Evolutionary conservation across 2,329 filamentous ascomycete genomes (phyloP), one percentile per base, ranked within the genome.

Genomic region (Sclerotinia borealis): DNA sequence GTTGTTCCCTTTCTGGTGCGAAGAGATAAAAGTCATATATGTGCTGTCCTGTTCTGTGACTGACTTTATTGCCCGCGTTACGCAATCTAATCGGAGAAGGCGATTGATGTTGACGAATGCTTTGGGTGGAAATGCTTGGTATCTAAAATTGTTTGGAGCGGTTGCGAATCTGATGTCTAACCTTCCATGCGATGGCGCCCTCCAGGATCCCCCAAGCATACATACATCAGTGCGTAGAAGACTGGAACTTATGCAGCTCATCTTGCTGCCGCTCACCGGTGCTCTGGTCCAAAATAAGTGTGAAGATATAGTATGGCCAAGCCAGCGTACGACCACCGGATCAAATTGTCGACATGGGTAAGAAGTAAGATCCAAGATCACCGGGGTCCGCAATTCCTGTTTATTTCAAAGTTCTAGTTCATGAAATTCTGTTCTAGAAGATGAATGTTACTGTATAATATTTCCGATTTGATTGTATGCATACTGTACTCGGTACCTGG

Each of bases 181-280:
- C 70, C 56, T 63, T 63, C 67, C 59, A 67, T 64, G 63, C 60
- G 58, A 64, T 63, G 64, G 34, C 43, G 55, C n/a, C 34, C 47
- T 64, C 64, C 61, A 68, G 66, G 65, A 66, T 67, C 64, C 41
- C 41, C 45, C 51, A 66, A 64, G 60, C 61, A 59, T 59, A 63
- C 61, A 63, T 47, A 64, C 64, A 70, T 69, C 68, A 69, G 66
- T 68, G 66, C 66, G 65, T 65, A 67, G 62, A 47, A 58, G 50
- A 56, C 56, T 63, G 51, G 59, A 66, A 64, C 68, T 73, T 70
- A 69, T 72, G 72, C 71, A 73, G 63, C 72, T 71, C 72, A 73
- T 73, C 69, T 68, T 72, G 68, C 71, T 70, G 69, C 71, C 70
- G 69, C 66, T 66, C 67, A 69, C 69, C 67, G 66, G 66, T 69